phyloP scores from a whole-genome alignment of 2,329 filamentous ascomycete species.

The Ophiocordyceps camponoti-floridani region DNA sequence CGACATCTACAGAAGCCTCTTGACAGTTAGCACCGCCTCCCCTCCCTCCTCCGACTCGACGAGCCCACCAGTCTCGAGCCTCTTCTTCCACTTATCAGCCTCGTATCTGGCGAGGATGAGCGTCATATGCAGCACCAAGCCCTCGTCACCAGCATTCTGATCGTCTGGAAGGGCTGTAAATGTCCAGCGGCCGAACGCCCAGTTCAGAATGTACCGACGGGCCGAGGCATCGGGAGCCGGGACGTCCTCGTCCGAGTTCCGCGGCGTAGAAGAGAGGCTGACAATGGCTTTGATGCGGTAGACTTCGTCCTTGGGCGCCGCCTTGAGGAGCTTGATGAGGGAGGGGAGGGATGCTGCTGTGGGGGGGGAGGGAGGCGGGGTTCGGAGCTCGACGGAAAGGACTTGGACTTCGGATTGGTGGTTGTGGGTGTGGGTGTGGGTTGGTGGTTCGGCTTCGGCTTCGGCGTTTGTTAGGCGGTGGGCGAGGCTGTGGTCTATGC shows the following conservation, averaged over 20 bases:
- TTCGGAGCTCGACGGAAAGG: conserved; percentile 58
- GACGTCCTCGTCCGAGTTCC: conserved; percentile 30
- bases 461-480: conserved; percentile 27
- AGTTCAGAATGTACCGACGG: conserved; percentile 75
- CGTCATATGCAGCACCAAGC: conserved; percentile 50
- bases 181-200: conserved; percentile 93
- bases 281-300: conserved; percentile 78
- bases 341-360: conserved; percentile 38
- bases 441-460: conserved; percentile 6
- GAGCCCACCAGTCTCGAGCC: conserved; percentile 39
- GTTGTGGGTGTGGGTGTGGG: conserved; percentile 14
- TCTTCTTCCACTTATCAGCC: conserved; percentile 61
- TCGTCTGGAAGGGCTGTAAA: conserved; percentile 43
- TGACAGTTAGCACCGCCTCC: conserved; percentile 32
- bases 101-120: conserved; percentile 58
- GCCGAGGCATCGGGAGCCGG: conserved; percentile 11
- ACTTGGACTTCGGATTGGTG: conserved; percentile 88
- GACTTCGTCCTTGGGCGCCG: conserved; percentile 78
- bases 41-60: conserved; percentile 28
- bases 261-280: conserved; percentile 25
- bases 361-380: conserved; percentile 45
- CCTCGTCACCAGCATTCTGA: conserved; percentile 35
- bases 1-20: conserved; percentile 23
- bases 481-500: conserved; percentile 68
- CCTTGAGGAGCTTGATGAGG: conserved; percentile 47